Conservation (phyloP, 1,284 basidiomycete species). For the Veloboletus limbatus region DNA sequence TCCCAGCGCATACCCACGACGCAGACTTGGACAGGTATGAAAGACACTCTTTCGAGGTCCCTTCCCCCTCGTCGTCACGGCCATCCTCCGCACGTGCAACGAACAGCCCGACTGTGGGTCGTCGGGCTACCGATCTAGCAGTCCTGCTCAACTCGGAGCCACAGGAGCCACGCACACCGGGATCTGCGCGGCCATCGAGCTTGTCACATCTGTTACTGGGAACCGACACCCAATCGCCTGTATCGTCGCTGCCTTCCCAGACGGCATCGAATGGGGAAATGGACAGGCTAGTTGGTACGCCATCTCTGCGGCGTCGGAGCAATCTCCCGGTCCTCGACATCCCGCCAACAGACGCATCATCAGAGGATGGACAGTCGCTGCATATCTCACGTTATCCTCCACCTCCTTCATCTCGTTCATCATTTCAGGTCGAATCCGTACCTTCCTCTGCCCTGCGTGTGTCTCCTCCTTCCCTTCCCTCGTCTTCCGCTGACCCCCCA, state of each 20-base stretch:
- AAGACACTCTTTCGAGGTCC: constrained; percentile 27
- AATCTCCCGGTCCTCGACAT: constrained; percentile 35
- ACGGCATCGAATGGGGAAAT: constrained; percentile 24
- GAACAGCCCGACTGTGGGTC: constrained; percentile 46
- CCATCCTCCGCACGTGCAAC: constrained; percentile 35
- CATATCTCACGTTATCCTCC: constrained; percentile 29
- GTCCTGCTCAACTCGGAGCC: constrained; percentile 64
- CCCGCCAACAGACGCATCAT: constrained; percentile 22
- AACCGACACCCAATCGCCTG: constrained; percentile 23
- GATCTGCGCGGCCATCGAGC: constrained; percentile 41
- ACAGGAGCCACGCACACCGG: constrained; percentile 40
- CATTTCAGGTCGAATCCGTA: constrained; percentile 29
- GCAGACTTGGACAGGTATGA: constrained; percentile 29
- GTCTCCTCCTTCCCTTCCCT: constrained; percentile 24
- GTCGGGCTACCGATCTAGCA: constrained; percentile 67
- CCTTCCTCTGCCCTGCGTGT: constrained; percentile 21
- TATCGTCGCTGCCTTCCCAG: constrained; percentile 7
- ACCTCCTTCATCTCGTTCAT: constrained; percentile 29
- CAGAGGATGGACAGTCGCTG: constrained; percentile 23
- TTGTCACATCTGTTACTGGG: constrained; percentile 53
- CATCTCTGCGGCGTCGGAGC: constrained; percentile 39
- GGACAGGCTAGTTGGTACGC: constrained; percentile 40
- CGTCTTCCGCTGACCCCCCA: constrained; percentile 26
- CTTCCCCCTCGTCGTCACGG: constrained; percentile 36
- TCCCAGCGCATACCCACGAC: constrained; percentile 28